Evolutionary conservation across 1,139 yeast genomes (phyloP), one percentile per base, ranked within the genome.

Genomic region (Arxiozyma slooffiae): DNA sequence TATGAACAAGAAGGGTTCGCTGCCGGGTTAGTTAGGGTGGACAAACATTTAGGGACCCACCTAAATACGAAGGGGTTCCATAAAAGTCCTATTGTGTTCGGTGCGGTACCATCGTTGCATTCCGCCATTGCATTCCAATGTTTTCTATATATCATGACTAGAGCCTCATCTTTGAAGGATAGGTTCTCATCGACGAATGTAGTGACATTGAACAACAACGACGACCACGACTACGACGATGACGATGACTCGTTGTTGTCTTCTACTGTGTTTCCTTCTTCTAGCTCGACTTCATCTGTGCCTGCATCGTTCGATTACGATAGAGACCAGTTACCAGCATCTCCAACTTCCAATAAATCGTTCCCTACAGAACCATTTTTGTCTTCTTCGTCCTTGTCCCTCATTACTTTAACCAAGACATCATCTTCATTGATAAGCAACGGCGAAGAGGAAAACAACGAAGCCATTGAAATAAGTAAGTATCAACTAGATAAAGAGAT

Each of bases 1-100:
- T 82, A 82, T 62, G 78, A 76, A 41, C 77, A 78, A 71, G 78
- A 78, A 3, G 87, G 87, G 7, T 82, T 78, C 61, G 85, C 86
- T 1, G 88, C 87, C 2, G 87, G 87, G 1, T 68, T 82, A 48
- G 77, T 80, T 5, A 67, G 87, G 53, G 81, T 80, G n/a, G 85
- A 81, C 58, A 64, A 74, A 34, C 80, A 80, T 17, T 63, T 81
- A 57, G 85, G 85, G 1, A 79, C 85, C 0, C 85, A 81, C 62
- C 57, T 79, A 55, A 77, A 78, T 59, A 73, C 82, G 1, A 70
- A 78, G 22, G 86, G 87, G 2, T 80, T 81, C 70, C 85, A 80
- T 62, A 75, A 76, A 58, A 75, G 81, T 18, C 85, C 87, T 14
- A 80, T 81, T 50, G 87, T 82, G 22, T 82, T 82, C 68, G 87